These are phyloP conservation scores for Diddensiella caesifluorescens DNA, from an alignment of 805 yeast species.

Conservation along the genomic window DNA sequence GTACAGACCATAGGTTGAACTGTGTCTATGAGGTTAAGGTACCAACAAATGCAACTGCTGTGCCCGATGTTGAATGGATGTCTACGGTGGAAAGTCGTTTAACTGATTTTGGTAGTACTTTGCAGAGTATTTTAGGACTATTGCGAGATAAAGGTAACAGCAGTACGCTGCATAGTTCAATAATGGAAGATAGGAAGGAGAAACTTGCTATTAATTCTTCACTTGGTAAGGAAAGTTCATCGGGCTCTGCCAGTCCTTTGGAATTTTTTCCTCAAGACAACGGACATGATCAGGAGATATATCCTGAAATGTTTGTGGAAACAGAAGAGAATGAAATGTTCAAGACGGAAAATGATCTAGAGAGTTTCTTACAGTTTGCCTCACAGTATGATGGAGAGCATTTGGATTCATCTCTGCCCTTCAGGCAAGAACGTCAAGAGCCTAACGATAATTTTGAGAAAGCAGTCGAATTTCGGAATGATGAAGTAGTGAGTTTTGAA, in stretches of 20 bases:
- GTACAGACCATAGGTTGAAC: constrained; percentile 45
- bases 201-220: not conserved
- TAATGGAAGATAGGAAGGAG: not conserved
- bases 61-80: constrained; percentile 31
- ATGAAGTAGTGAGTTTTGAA: constrained; percentile 33
- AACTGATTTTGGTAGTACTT: constrained; percentile 37
- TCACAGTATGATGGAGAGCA: too few relatives aligned
- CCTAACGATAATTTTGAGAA: constrained; percentile 1
- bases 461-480: constrained; percentile 31
- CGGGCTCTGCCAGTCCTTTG: not conserved
- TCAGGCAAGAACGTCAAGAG: not conserved
- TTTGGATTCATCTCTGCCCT: too few relatives aligned
- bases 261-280: not conserved
- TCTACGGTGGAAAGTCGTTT: constrained; percentile 37
- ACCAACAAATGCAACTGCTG: constrained; percentile 31
- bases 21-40: constrained; percentile 56
- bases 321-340: constrained; percentile 4
- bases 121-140: constrained; percentile 36
- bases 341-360: constrained; percentile 3
- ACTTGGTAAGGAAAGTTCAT: not conserved
- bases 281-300: not conserved
- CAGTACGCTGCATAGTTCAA: not conserved
- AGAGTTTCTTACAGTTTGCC: constrained; percentile 3
- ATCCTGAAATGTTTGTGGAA: not conserved
- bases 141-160: constrained; percentile 17